Evolutionary conservation across 306 rosid species (phyloP), one percentile per base, ranked within the genome.

Genomic region (Hylodesmum podocarpum): DNA sequence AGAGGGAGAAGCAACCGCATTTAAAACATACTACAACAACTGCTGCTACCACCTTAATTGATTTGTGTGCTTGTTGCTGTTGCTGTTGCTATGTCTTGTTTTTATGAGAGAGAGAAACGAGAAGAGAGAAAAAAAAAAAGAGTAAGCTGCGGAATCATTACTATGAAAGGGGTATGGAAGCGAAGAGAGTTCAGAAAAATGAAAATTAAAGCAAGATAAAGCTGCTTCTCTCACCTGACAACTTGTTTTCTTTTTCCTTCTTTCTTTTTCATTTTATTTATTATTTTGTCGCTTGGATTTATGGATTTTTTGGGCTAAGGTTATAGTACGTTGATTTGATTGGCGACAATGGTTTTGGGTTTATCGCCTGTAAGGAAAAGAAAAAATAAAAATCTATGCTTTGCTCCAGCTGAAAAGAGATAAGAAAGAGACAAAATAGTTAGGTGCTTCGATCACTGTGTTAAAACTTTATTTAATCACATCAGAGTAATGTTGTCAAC

Each of bases 111-210:
- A 24, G 72, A 28, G 59, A 57, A 40, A 49, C 34, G 81, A 68
- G 65, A 46, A 51, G 54, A 25, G 29, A 8, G 9, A 27, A 22
- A 44, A 33, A 49, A 27, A 29, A 40, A 54, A 53, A 44, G 69
- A 75, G 67, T 1, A 16, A 66, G 86, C 47, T 79, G 63, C 80
- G 50, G 91, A 87, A 89, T 85, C 91, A 87, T 88, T 85, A 85
- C 82, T 86, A 78, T 82, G 83, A 76, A 88, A 86, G 91, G 87
- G 82, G 75, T n/a, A 77, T 79, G 83, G 87, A 87, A 84, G 89
- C 84, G 76, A 80, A 86, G 81, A n/a, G n/a, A n/a, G n/a, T n/a
- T 89, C 91, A 88, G 85, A 62, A 82, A 80, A 89, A 88, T n/a
- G n/a, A n/a, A n/a, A n/a, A n/a, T n/a, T n/a, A n/a, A n/a, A n/a